Conservation (phyloP, 2,329 filamentous ascomycete genomes). For the Calonectria henricotiae region DNA sequence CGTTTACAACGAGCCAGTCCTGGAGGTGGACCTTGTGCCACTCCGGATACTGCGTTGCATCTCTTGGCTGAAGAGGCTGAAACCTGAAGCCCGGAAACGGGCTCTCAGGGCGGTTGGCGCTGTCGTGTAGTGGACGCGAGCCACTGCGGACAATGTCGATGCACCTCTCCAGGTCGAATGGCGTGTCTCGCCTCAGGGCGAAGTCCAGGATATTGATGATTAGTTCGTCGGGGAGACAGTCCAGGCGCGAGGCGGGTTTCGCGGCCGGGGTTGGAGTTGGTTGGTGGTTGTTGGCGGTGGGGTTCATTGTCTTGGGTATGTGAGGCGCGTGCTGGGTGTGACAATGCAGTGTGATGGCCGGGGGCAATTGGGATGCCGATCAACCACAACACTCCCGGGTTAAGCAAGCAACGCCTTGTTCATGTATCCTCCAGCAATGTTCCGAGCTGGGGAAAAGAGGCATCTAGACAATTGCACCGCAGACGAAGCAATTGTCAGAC, state of each 20-base stretch:
- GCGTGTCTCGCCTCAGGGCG: slow-evolving; percentile 15
- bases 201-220: slow-evolving; percentile 29
- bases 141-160: slow-evolving; percentile 7
- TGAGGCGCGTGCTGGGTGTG: not conserved
- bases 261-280: not conserved
- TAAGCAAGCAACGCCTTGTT: not conserved
- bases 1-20: slow-evolving; percentile 32
- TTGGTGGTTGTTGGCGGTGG: not conserved
- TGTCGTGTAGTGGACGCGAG: not conserved
- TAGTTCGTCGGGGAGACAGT: slow-evolving; percentile 31
- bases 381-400: too few relatives aligned
- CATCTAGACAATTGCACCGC: not conserved
- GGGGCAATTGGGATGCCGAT: not conserved
- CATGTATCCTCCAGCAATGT: not conserved
- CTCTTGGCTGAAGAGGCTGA: not conserved
- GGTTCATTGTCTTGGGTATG: not conserved
- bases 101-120: not conserved
- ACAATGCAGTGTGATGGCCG: not conserved
- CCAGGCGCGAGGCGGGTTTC: not conserved
- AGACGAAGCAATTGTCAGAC: not conserved
- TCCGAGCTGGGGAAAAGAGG: not conserved
- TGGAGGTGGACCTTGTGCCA: slow-evolving; percentile 21
- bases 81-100: not conserved
- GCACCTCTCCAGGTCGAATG: slow-evolving; percentile 26
- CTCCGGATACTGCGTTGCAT: not conserved